Conservation (phyloP, 2,329 filamentous ascomycete species). For the Lasiodiplodia sp. region DNA sequence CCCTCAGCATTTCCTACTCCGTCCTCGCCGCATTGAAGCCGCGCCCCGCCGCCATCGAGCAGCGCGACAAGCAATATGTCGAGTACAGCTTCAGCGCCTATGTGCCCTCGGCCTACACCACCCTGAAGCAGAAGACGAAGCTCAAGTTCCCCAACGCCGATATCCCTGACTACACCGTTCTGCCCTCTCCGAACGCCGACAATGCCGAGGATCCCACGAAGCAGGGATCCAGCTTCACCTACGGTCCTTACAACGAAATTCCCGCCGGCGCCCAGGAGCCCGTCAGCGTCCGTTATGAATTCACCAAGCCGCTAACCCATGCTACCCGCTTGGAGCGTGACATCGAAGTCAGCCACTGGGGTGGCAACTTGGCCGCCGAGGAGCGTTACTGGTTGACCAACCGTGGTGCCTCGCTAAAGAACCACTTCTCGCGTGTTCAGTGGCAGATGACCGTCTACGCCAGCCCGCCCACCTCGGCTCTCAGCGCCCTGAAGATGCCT, state of each 20-base stretch:
- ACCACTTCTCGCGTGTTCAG: constrained; percentile 58
- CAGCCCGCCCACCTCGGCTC: constrained; percentile 76
- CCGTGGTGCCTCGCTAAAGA: constrained; percentile 75
- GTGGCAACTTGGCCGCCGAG: constrained; percentile 93
- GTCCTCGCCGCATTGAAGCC: constrained; percentile 80
- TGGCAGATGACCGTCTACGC: constrained; percentile 67
- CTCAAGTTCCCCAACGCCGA: constrained; percentile 82
- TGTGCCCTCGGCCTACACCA: constrained; percentile 81
- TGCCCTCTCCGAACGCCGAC: constrained; percentile 65
- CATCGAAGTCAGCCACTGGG: constrained; percentile 96
- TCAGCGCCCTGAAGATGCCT: constrained; percentile 83
- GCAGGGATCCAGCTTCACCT: constrained; percentile 84
- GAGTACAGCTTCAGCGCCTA: constrained; percentile 87
- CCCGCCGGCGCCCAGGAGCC: constrained; percentile 77
- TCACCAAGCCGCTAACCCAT: constrained; percentile 88
- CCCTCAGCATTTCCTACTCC: constrained; percentile 85
- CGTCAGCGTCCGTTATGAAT: constrained; percentile 87
- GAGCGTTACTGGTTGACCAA: constrained; percentile 91
- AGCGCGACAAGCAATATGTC: constrained; percentile 87
- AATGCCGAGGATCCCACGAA: constrained; percentile 76
- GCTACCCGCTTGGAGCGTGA: constrained; percentile 83
- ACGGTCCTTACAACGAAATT: constrained; percentile 85
- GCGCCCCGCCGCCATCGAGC: constrained; percentile 81
- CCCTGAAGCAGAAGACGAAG: constrained; percentile 95
- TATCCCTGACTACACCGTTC: constrained; percentile 83